Base-by-base conservation (phyloP, 768 basidiomycete species). In the Boletus vinaceobasis region DNA sequence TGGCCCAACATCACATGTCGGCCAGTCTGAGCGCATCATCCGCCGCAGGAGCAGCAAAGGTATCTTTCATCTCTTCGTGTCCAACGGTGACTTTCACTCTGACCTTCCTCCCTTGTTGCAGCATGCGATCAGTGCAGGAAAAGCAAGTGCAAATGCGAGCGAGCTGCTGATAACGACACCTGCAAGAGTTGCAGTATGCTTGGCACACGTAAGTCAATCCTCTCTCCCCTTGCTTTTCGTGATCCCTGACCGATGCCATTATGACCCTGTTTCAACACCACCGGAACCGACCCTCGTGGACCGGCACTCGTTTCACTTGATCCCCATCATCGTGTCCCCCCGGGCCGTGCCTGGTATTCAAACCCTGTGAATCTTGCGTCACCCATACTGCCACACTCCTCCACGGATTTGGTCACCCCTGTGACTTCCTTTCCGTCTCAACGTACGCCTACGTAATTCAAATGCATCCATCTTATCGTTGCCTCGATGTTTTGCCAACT, bases 101-200 rank as follows among this genome's bases (percentile, higher is more conserved):
- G 23, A 58, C 40, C n/a, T 36, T 31, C 5, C 13, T 9, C 11
- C 15, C 43, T 36, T 39, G 13, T 29, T 7, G 15, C 59, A 88
- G 90, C 91, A 23, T 93, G 90, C 73, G 90, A 93, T 71, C 89
- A 92, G 64, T 93, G 91, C 69, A 82, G 90, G 52, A 93, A 93
- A 71, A 88, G 85, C 65, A 92, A 92, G 66, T 93, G 91, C 77
- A 92, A 92, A 72, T 93, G 91, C 70, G 91, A 92, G 71, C 83
- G 88, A 35, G 57, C 80, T 10, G 71, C 73, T 13, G 75, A 79
- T 35, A 78, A 74, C 37, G 81, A 86, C 55, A 82, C 85, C 19
- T 93, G 90, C 74, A 85, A 86, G 65, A 88, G 82, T 62, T 93
- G 90, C 67, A 73, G 84, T 38, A 78, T 87, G 77, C 77, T 89